These are phyloP conservation scores for Suillus fuscotomentosus DNA, from an alignment of 768 basidiomycete species.

Conservation along the genomic window DNA sequence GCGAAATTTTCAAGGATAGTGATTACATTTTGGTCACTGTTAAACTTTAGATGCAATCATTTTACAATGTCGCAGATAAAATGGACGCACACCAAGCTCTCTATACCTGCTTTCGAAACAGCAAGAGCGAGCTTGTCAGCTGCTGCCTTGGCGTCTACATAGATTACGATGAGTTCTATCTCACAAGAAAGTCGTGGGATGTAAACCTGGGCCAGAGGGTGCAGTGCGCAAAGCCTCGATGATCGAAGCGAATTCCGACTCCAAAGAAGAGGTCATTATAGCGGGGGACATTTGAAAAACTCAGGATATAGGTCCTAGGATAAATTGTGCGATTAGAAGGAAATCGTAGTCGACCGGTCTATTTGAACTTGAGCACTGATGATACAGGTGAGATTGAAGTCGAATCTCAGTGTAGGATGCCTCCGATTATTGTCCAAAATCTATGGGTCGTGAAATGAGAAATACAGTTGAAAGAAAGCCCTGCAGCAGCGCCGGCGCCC, in stretches of 20 bases:
- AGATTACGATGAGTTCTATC: constrained; percentile 8
- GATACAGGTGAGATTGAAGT: constrained; percentile 17
- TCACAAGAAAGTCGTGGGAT: constrained; percentile 3
- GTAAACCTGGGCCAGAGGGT: constrained; percentile 60
- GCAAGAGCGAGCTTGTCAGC: constrained; percentile 78
- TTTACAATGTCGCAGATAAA: constrained; percentile 15
- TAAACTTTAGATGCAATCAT: constrained; percentile 7
- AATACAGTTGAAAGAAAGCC: neutral
- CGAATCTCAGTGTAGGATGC: neutral
- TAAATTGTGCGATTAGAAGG: constrained; percentile 4
- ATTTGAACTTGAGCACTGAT: constrained; percentile 4
- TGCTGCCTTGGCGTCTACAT: constrained; percentile 79
- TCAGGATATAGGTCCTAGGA: constrained; percentile 9
- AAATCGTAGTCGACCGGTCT: neutral
- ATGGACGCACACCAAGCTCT: constrained; percentile 54
- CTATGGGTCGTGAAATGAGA: neutral
- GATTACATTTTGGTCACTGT: constrained; percentile 62
- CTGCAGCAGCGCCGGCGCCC: neutral
- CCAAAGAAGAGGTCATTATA: constrained; percentile 43
- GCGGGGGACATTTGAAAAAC: constrained; percentile 50
- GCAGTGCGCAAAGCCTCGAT: constrained; percentile 51
- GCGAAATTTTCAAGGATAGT: constrained; percentile 66
- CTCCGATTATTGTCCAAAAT: neutral
- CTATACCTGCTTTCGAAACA: constrained; percentile 60
- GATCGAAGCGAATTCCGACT: constrained; percentile 41